Conservation (phyloP, 257 asterid species). For the Ajuga chamaepitys region DNA sequence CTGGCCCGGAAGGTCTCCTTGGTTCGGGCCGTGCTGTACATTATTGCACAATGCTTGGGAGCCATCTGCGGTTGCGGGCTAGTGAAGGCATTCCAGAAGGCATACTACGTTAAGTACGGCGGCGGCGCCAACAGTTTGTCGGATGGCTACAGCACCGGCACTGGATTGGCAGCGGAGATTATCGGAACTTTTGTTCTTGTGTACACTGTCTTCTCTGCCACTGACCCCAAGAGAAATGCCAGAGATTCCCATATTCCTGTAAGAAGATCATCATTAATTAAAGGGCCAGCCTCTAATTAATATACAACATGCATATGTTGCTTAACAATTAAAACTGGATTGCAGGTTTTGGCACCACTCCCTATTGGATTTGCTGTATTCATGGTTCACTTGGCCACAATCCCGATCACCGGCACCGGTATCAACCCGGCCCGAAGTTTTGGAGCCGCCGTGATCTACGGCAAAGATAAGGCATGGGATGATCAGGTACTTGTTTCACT, state of each 20-base stretch:
- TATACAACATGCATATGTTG: not conserved
- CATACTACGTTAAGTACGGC: conserved; percentile 37
- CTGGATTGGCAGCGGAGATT: conserved; percentile 71
- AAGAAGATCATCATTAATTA: conserved; percentile 5
- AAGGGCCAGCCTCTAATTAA: not conserved
- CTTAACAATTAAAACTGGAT: not conserved
- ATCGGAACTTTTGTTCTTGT: too few relatives aligned
- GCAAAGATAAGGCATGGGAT: conserved; percentile 52
- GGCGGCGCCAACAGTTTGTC: conserved; percentile 53
- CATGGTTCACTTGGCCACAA: conserved; percentile 79
- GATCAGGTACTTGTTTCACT: conserved; percentile 38
- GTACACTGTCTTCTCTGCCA: too few relatives aligned
- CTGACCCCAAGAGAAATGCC: too few relatives aligned
- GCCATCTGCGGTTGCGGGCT: conserved; percentile 68
- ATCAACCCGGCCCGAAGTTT: too few relatives aligned
- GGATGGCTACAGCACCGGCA: conserved; percentile 51
- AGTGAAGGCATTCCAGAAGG: conserved; percentile 60
- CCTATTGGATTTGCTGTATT: conserved; percentile 79
- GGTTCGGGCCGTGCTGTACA: conserved; percentile 51
- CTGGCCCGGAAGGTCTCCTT: conserved; percentile 62
- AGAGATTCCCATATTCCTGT: conserved; percentile 79
- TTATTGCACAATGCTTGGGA: conserved; percentile 66
- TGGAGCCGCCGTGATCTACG: conserved; percentile 66
- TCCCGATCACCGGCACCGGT: conserved; percentile 61
- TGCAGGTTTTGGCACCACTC: conserved; percentile 73